phyloP scores from a whole-genome alignment of 1,284 basidiomycete species.

The Apiotrichum sp. region DNA sequence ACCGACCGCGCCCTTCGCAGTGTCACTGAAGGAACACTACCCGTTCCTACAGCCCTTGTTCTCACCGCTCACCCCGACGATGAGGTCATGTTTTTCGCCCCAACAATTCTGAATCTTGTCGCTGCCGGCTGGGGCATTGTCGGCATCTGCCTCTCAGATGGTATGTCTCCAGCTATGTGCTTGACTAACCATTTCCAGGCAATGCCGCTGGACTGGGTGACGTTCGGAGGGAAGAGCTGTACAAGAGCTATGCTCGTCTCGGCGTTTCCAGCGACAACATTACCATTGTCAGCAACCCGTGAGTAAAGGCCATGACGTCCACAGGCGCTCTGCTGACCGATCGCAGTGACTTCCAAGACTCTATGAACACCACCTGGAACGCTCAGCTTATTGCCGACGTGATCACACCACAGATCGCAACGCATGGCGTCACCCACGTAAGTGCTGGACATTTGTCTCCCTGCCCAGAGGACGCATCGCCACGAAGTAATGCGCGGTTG shows the following conservation, averaged over 20 bases:
- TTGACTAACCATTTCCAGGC: slow-evolving; percentile 45
- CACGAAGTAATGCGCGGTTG: no score
- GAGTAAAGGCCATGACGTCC: slow-evolving; percentile 35
- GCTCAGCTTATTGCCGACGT: slow-evolving; percentile 56
- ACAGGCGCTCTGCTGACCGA: slow-evolving; percentile 1
- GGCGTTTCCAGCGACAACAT: slow-evolving; percentile 59
- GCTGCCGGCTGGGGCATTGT: slow-evolving; percentile 36
- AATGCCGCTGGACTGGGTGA: slow-evolving; percentile 75
- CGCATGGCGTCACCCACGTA: not conserved
- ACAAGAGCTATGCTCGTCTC: slow-evolving; percentile 61
- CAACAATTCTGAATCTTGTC: slow-evolving; percentile 34
- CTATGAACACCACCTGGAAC: slow-evolving; percentile 62
- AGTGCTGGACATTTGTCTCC: not conserved
- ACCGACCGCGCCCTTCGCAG: not conserved
- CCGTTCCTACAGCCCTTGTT: slow-evolving; percentile 43
- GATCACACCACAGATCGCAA: slow-evolving; percentile 47
- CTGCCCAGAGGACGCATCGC: no score
- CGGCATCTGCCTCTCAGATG: slow-evolving; percentile 50
- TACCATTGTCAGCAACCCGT: slow-evolving; percentile 67
- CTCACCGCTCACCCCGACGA: slow-evolving; percentile 52
- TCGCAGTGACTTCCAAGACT: slow-evolving; percentile 52
- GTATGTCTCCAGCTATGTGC: not conserved
- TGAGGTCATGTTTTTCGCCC: slow-evolving; percentile 72
- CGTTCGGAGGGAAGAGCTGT: slow-evolving; percentile 60
- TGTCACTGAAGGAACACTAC: not conserved